Evolutionary conservation across 2,329 filamentous ascomycete species (phyloP), one percentile per base, ranked within the genome.

Genomic region (Epichloe hybrida): DNA sequence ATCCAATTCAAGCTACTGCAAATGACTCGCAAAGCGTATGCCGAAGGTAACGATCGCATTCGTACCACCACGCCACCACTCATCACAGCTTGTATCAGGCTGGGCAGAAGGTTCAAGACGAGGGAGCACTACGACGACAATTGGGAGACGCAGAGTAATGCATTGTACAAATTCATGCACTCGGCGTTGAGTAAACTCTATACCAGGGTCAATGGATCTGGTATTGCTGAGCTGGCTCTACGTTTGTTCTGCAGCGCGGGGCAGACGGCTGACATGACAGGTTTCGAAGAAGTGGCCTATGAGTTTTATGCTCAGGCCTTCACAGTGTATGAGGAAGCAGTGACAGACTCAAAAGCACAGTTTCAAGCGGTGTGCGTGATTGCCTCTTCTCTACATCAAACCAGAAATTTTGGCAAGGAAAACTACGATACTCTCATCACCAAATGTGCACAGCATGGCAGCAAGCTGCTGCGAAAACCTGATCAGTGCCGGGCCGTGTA

Each of bases 381-480:
- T 61, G 88, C 91, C 2, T 88, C 86, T 51, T 88, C 87, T 5
- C 73, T 98, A 51, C 90, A 96, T 63, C 84, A 88, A 56, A 91
- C 88, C 12, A 78, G 91, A 52, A 84, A 91, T 61, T 98, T 98
- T 65, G 84, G 87, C 55, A 90, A 91, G 66, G 93, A 98, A 69
- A 98, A 97, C 64, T 98, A 97, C 68, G 94, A 98, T 66, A 98
- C 93, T 0, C 75, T 98, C 36, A 98, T 98, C 63, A 98, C 93
- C 9, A 98, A 98, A 69, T 94, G 89, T 58, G 91, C 94, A 3
- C 77, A 97, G 58, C 94, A 98, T 64, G 91, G 93, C 17, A 96
- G 90, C 71, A 98, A 97, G 67, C 73, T 98, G 57, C 76, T 98
- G 59, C 91, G 95, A 69, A 98, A 98, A 71, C 94, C 93, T 1